These are phyloP conservation scores for Acacia confusa DNA, from an alignment of 306 rosid species.

Conservation along the genomic window DNA sequence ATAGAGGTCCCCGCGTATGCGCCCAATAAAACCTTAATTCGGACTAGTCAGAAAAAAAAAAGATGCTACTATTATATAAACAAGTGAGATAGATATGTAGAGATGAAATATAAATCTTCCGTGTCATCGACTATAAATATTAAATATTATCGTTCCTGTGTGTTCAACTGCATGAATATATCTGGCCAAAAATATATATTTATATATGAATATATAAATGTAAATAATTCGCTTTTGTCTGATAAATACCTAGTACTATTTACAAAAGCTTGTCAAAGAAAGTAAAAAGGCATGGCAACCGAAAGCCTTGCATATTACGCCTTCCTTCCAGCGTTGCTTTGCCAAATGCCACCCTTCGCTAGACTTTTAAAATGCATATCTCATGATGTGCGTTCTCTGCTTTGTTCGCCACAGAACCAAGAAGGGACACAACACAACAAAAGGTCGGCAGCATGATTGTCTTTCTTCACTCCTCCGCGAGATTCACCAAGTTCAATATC, in stretches of 20 bases:
- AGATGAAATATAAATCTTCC: background rate
- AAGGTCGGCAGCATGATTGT: background rate
- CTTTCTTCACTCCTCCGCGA: too few relatives aligned
- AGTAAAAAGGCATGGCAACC: background rate
- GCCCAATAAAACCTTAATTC: too few relatives aligned
- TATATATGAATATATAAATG: background rate
- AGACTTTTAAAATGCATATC: background rate
- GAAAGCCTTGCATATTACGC: conserved; percentile 22
- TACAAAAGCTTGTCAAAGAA: conserved; percentile 12
- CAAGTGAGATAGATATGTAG: background rate
- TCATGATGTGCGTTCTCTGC: background rate
- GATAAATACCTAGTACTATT: background rate
- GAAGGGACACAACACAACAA: background rate
- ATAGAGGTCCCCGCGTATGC: too few relatives aligned
- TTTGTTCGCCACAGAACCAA: background rate
- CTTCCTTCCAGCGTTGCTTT: conserved; percentile 3
- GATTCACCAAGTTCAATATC: too few relatives aligned
- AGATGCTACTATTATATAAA: background rate
- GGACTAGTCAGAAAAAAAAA: too few relatives aligned
- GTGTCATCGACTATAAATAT: background rate
- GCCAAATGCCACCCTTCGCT: background rate
- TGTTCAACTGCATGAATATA: background rate
- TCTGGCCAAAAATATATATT: too few relatives aligned
- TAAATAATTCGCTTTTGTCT: background rate
- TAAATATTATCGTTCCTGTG: background rate